Conservation (phyloP, 2,329 filamentous ascomycete species). For the Colletotrichum sidae region DNA sequence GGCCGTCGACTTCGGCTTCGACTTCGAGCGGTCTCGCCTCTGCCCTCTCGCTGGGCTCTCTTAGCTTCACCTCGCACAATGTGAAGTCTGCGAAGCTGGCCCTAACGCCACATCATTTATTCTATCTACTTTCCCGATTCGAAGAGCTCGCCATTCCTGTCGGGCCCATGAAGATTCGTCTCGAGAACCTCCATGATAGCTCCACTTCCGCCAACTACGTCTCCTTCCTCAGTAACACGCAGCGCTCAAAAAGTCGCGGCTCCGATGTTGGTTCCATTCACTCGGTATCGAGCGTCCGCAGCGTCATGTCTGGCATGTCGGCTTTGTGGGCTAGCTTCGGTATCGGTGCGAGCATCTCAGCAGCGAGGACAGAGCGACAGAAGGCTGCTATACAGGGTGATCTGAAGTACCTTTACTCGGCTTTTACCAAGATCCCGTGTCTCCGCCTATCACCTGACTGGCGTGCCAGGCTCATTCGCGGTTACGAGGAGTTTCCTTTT, state of each 20-base stretch:
- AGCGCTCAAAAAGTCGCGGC: conserved; percentile 80
- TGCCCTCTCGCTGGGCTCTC: conserved; percentile 85
- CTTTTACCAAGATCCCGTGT: conserved; percentile 98
- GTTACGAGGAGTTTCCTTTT: conserved; percentile 98
- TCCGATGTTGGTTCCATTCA: conserved; percentile 92
- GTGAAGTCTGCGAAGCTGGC: conserved; percentile 92
- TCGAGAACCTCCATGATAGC: conserved; percentile 94
- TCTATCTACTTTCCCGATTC: conserved; percentile 94
- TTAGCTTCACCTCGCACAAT: conserved; percentile 86
- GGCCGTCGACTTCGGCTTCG: conserved; percentile 74
- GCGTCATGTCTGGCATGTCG: conserved; percentile 97
- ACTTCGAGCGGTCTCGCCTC: conserved; percentile 82
- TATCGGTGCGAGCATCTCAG: conserved; percentile 81
- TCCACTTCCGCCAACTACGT: conserved; percentile 92
- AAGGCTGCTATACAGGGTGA: conserved; percentile 88
- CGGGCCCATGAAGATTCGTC: conserved; percentile 93
- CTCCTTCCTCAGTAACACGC: conserved; percentile 88
- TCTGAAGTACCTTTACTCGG: conserved; percentile 95
- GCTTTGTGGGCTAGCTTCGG: conserved; percentile 91
- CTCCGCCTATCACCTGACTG: conserved; percentile 92
- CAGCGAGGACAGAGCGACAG: conserved; percentile 87
- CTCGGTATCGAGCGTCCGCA: conserved; percentile 95
- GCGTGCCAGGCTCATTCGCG: conserved; percentile 87
- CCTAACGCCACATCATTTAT: conserved; percentile 94
- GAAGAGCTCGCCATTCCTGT: conserved; percentile 92